These are phyloP conservation scores for Athelia sp. DNA, from an alignment of 1,284 basidiomycete genomes.

Conservation along the genomic window DNA sequence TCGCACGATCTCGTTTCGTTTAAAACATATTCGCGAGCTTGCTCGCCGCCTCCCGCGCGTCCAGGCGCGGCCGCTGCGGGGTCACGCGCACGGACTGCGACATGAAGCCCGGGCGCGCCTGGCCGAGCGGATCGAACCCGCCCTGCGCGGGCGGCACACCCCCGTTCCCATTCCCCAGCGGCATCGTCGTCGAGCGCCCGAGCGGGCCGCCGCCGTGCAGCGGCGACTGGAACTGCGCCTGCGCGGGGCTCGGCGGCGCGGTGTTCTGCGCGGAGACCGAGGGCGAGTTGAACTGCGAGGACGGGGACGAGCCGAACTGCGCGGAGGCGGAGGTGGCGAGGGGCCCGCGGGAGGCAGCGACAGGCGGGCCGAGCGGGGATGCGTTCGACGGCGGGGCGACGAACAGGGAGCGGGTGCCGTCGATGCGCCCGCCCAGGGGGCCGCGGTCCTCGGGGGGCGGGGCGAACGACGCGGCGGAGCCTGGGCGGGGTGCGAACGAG, in stretches of 20 bases:
- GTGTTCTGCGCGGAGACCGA: constrained; percentile 8
- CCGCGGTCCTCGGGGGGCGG: constrained; percentile 32
- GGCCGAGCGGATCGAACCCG: constrained; percentile 59
- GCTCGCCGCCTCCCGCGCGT: constrained; percentile 80
- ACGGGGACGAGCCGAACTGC: constrained; percentile 24
- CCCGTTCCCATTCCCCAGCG: constrained; percentile 13
- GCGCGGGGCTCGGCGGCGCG: constrained; percentile 13
- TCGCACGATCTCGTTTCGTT: constrained; percentile 2
- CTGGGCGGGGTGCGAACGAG: constrained; percentile 10
- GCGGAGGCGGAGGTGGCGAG: constrained; percentile 24
- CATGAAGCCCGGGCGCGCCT: constrained; percentile 53
- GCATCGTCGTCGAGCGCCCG: constrained; percentile 7
- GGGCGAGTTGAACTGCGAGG: constrained; percentile 4
- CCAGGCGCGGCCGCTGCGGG: constrained; percentile 62
- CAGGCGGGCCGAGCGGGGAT: constrained; percentile 25
- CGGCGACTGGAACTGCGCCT: constrained; percentile 13
- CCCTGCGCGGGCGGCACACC: constrained; percentile 13
- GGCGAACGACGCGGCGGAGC: too few species aligned
- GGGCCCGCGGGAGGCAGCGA: constrained; percentile 4
- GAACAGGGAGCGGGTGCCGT: constrained; percentile 76
- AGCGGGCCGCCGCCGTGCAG: constrained; percentile 2
- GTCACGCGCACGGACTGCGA: constrained; percentile 62
- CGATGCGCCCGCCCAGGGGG: constrained; percentile 58
- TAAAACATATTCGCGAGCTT: constrained; percentile 85
- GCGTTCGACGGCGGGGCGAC: constrained; percentile 37